Base-by-base conservation (phyloP, 306 rosid genomes). In the Gynostemma pentaphyllum region DNA sequence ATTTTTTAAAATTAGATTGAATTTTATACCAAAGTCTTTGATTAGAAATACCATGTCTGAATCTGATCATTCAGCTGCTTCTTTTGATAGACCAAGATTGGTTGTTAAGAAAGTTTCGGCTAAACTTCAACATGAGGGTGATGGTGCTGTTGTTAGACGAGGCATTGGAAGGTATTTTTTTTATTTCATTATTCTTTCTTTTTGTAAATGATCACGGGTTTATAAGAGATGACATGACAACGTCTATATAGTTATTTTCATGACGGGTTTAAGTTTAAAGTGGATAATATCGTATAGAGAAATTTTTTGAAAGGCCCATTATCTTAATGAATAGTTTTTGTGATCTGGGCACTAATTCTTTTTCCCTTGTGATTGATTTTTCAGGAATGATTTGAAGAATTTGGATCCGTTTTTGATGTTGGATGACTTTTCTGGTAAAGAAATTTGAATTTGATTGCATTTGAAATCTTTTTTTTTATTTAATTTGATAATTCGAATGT, bases 381-480 rank as follows among this genome's bases (percentile, higher is more conserved):
- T 56, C 77, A 81, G 84, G 55, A 57, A 71, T 22, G 90, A 79
- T 40, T 62, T 79, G 74, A 77, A 56, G 70, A 72, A 45, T 49
- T 53, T 84, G 72, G 90, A 84, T 55, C 90, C 90, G 19, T 84
- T 84, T 74, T 75, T 84, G 39, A 41, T 79, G 87, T 52, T 84
- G 10, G 78, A 76, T 71, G 69, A 84, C 12, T 79, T 84, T 66
- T 79, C 87, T 45, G 90, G 90, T 83, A 62, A 60, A 1, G 15
- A 9, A 39, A 39, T 39, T 14, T 8, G 2, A 39, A 22, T 50
- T 46, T 14, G 19, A 19, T 36, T 30, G 46, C 3, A 11, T 24
- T n/a, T 62, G 2, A 48, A 47, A n/a, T 45, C 21, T 19, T 4
- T 26, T 21, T 44, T 7, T 23, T 29, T 16, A 13, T 34, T 11